Conservation (phyloP, 2,329 filamentous ascomycete genomes). For the Arthrobotrys sphaeroides region DNA sequence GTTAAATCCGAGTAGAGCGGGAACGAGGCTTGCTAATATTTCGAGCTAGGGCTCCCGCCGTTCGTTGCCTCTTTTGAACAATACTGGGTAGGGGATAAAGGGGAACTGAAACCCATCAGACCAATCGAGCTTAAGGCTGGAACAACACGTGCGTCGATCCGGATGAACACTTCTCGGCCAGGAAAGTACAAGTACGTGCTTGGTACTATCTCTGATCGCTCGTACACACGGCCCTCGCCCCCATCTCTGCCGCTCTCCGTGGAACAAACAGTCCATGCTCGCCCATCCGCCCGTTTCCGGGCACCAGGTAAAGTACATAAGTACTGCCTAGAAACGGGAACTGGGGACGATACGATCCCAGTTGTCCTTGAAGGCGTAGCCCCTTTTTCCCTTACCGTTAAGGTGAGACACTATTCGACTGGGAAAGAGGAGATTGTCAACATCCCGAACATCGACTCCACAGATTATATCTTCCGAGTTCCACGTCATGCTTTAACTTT, state of each 20-base stretch:
- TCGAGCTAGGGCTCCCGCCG: slow-evolving; percentile 18
- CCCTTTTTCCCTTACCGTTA: slow-evolving; percentile 89
- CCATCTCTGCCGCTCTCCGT: slow-evolving; percentile 70
- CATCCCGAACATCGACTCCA: slow-evolving; percentile 79
- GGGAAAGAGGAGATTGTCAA: slow-evolving; percentile 81
- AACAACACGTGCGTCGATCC: slow-evolving; percentile 77
- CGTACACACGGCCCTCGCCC: slow-evolving; percentile 81
- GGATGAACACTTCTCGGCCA: slow-evolving; percentile 84
- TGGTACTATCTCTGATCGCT: slow-evolving; percentile 79
- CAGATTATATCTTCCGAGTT: slow-evolving; percentile 80
- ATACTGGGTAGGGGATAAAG: slow-evolving; percentile 9
- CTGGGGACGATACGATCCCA: slow-evolving; percentile 85
- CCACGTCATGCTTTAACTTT: slow-evolving; percentile 84
- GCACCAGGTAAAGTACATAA: slow-evolving; percentile 93
- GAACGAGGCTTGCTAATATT: not conserved
- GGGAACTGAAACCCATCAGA: slow-evolving; percentile 62
- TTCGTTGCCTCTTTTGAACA: slow-evolving; percentile 45
- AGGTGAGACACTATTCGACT: slow-evolving; percentile 89
- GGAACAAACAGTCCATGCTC: slow-evolving; percentile 83
- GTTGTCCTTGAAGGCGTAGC: slow-evolving; percentile 82
- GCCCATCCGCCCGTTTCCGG: slow-evolving; percentile 81
- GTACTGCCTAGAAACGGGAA: slow-evolving; percentile 86
- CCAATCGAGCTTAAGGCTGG: slow-evolving; percentile 80
- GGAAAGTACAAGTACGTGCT: slow-evolving; percentile 90
- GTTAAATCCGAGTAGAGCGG: not conserved